A percentile compares a stretch with the other conserved stretches of the same genome.
These are phyloP conservation scores for Astragalus membranaceus DNA, from an alignment of 306 rosid species.

Conservation along the genomic window DNA sequence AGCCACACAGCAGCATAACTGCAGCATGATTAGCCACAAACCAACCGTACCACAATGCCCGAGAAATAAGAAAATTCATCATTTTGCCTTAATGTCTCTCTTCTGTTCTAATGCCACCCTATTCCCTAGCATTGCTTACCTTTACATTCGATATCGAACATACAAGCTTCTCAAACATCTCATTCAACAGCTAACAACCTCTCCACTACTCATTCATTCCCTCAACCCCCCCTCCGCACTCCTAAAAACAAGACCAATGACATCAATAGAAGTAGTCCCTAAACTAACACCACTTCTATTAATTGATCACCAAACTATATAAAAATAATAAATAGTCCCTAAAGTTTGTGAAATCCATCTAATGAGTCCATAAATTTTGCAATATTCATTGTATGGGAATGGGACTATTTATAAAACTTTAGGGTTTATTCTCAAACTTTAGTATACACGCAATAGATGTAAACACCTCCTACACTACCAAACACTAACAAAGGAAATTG, in stretches of 20 bases:
- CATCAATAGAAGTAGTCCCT: too few species aligned
- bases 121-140: background rate
- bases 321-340: too few species aligned
- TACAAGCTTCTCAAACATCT: background rate
- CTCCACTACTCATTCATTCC: background rate
- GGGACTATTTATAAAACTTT: too few species aligned
- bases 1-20: background rate
- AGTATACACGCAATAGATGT: background rate
- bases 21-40: background rate
- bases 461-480: background rate
- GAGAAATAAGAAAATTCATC: background rate
- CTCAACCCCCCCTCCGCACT: background rate
- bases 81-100: background rate
- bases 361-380: too few species aligned
- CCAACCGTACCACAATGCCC: background rate
- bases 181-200: background rate
- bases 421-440: too few species aligned
- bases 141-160: background rate
- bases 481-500: background rate
- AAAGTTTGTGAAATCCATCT: too few species aligned
- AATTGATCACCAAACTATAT: too few species aligned
- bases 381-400: too few species aligned
- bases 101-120: background rate
- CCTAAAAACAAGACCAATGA: background rate
- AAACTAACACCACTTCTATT: too few species aligned